phyloP scores from a whole-genome alignment of 1,284 basidiomycete species.

The Gymnopus androsaceus region DNA sequence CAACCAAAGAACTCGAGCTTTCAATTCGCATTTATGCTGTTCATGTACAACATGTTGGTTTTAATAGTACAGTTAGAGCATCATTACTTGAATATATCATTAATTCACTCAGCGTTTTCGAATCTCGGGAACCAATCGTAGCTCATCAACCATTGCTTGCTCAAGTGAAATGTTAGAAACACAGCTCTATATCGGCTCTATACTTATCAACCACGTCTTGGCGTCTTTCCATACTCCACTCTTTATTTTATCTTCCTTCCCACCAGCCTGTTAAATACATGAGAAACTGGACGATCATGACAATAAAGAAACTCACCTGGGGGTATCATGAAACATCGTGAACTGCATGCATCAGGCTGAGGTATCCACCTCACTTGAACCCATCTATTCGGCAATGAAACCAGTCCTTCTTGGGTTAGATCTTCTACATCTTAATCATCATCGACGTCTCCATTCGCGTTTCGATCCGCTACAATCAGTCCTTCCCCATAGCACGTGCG shows the following conservation, averaged over 20 bases:
- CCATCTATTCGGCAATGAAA: conserved; percentile 27
- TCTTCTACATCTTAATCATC: background rate
- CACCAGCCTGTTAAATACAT: too few species aligned
- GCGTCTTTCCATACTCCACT: conserved; percentile 32
- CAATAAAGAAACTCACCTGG: conserved; percentile 37
- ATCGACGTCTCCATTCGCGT: background rate
- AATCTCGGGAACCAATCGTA: too few species aligned
- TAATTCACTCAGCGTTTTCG: too few species aligned
- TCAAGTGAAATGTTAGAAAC: too few species aligned
- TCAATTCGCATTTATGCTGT: too few species aligned
- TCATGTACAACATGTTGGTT: too few species aligned
- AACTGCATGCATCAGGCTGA: conserved; percentile 38
- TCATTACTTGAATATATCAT: too few species aligned
- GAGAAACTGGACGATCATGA: too few species aligned
- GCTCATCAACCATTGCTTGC: too few species aligned
- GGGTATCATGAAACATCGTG: conserved; percentile 38
- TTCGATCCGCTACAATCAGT: conserved; percentile 16
- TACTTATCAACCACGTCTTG: conserved; percentile 27
- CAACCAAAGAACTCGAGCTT: too few species aligned
- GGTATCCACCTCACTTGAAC: conserved; percentile 32
- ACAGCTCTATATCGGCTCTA: too few species aligned
- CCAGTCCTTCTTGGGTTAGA: background rate
- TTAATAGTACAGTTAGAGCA: too few species aligned
- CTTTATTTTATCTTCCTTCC: conserved; percentile 32
- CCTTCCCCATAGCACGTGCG: conserved; percentile 34